Evolutionary conservation across 768 basidiomycete species (phyloP).

Genomic region (Leucogyrophana mollusca): DNA sequence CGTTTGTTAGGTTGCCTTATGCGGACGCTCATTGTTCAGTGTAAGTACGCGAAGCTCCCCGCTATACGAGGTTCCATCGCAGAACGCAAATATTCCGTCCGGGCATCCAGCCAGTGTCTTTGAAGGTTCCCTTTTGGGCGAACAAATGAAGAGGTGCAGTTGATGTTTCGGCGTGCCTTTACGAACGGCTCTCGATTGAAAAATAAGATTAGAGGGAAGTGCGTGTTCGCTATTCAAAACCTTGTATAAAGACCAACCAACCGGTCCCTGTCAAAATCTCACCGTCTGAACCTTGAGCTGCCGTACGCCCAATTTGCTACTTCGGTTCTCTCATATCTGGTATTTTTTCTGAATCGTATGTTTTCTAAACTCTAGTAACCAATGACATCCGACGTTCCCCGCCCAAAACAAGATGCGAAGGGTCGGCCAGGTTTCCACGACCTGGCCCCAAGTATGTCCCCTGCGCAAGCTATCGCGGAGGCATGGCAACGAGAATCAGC

Average conservation of each 20-base stretch:
- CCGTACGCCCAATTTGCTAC: conserved; percentile 35
- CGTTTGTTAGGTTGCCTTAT: conserved; percentile 36
- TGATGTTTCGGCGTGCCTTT: conserved; percentile 17
- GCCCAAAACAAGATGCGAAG: conserved; percentile 32
- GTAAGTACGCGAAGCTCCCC: conserved; percentile 21
- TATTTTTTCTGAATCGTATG: conserved; percentile 24
- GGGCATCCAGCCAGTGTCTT: conserved; percentile 26
- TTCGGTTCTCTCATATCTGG: conserved; percentile 18
- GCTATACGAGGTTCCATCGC: conserved; percentile 29
- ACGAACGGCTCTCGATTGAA: conserved; percentile 24
- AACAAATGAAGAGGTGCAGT: conserved; percentile 24
- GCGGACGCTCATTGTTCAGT: conserved; percentile 25
- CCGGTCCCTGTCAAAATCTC: conserved; percentile 29
- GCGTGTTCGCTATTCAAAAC: conserved; percentile 20
- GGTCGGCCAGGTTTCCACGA: conserved; percentile 27
- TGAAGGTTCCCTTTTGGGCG: conserved; percentile 31
- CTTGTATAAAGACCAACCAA: conserved; percentile 34
- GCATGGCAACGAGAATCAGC: conserved; percentile 65
- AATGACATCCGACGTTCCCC: conserved; percentile 34
- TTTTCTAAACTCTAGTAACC: conserved; percentile 29
- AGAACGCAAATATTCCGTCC: conserved; percentile 32
- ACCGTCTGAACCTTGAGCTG: conserved; percentile 33
- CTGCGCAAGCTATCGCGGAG: conserved; percentile 64
- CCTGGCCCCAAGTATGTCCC: conserved; percentile 35
- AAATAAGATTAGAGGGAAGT: conserved; percentile 25